These are phyloP conservation scores for Thielaviopsis populi DNA, from an alignment of 2,329 filamentous ascomycete species.

Conservation along the genomic window DNA sequence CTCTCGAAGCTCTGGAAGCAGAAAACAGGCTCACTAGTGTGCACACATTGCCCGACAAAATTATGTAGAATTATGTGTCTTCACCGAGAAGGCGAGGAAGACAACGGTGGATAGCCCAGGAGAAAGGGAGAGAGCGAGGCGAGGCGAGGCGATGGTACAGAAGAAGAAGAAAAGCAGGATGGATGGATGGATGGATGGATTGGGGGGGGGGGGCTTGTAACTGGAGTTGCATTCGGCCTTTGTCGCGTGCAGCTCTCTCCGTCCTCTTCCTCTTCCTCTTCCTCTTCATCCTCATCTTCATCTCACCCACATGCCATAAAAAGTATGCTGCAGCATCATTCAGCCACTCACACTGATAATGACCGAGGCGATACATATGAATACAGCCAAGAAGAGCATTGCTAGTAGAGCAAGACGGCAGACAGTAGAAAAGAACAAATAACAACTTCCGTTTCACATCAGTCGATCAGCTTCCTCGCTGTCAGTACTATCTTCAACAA, in stretches of 20 bases:
- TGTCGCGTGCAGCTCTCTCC: background rate
- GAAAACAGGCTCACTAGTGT: background rate
- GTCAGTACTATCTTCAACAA: background rate
- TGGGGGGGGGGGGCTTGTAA: background rate
- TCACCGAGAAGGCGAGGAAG: background rate
- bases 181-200: too few species aligned
- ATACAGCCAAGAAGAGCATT: background rate
- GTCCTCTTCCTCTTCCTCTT: background rate
- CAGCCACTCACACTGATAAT: background rate
- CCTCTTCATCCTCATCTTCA: background rate
- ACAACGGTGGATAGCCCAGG: background rate
- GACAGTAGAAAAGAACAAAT: background rate
- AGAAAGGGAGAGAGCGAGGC: background rate
- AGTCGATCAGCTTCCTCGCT: background rate
- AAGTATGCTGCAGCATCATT: background rate
- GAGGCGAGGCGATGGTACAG: background rate
- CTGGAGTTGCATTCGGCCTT: background rate
- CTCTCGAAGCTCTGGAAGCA: conserved; percentile 1
- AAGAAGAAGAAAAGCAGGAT: background rate
- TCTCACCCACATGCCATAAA: background rate
- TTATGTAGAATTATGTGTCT: too few species aligned
- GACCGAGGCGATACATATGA: background rate
- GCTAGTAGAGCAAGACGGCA: background rate
- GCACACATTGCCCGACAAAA: conserved; percentile 3
- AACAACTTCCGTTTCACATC: background rate